Percentiles rank a stretch among this genome's conserved stretches.
Conservation (phyloP, 2,329 filamentous ascomycete genomes). For the Trichophaea hybrida region DNA sequence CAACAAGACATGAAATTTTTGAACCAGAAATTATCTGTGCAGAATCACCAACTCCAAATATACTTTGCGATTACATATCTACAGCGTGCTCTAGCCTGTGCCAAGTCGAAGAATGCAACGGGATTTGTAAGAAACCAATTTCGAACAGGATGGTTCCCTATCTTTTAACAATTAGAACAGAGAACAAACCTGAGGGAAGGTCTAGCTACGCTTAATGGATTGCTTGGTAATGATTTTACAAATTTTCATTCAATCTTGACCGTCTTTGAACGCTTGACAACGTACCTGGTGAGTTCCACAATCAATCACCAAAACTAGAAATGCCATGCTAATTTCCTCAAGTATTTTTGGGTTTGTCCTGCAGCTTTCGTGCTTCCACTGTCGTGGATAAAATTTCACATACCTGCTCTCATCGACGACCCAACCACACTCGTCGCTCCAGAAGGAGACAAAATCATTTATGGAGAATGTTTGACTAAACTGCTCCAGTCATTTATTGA, state of each 20-base stretch:
- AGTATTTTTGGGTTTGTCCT: background rate
- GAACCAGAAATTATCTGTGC: background rate
- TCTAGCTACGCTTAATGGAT: background rate
- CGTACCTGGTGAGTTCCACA: background rate
- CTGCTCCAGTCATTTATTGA: background rate
- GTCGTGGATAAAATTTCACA: background rate
- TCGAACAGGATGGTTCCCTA: background rate
- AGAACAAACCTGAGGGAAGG: background rate
- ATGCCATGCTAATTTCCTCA: background rate
- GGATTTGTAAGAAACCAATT: background rate
- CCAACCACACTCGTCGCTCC: background rate
- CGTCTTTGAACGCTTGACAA: background rate
- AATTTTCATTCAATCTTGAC: background rate
- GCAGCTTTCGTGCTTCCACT: background rate
- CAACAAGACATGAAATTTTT: background rate
- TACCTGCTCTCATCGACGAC: background rate
- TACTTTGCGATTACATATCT: background rate
- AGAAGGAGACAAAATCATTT: background rate
- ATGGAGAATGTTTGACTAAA: background rate
- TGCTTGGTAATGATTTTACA: background rate
- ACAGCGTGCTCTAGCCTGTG: background rate
- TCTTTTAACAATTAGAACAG: background rate
- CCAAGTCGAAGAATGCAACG: background rate
- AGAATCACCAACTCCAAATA: background rate
- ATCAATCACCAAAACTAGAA: background rate